Percentiles rank a stretch among this genome's conserved stretches.
phyloP scores from a whole-genome alignment of 2,329 filamentous ascomycete genomes.

The Thermomyces lanuginosus region DNA sequence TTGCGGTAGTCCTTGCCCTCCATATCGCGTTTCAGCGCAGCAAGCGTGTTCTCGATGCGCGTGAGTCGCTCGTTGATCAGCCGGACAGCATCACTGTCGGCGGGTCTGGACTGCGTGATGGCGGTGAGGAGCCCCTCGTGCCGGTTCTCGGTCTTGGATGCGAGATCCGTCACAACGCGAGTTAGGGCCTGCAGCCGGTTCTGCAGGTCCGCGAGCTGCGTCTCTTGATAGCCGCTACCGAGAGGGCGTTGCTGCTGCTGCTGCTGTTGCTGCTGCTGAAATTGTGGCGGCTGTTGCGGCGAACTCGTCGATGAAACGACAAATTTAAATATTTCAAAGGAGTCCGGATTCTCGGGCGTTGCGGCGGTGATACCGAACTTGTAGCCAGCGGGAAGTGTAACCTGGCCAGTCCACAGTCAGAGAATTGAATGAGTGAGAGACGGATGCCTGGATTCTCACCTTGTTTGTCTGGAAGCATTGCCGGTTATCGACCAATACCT shows the following conservation, averaged over 20 bases:
- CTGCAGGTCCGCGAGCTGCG: slow-evolving; percentile 70
- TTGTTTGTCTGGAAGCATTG: slow-evolving; percentile 70
- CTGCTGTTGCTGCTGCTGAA: slow-evolving; percentile 17
- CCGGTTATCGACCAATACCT: slow-evolving; percentile 63
- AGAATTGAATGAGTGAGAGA: slow-evolving; percentile 3
- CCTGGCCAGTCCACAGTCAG: slow-evolving; percentile 29
- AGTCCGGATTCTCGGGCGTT: slow-evolving; percentile 81
- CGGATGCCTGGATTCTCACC: slow-evolving; percentile 16
- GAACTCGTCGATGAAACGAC: slow-evolving; percentile 43
- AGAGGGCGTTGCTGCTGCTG: slow-evolving; percentile 16
- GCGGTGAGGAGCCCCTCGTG: slow-evolving; percentile 34
- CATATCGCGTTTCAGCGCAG: slow-evolving; percentile 37
- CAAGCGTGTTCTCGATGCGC: slow-evolving; percentile 36
- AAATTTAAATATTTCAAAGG: slow-evolving; percentile 84
- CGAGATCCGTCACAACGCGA: slow-evolving; percentile 38
- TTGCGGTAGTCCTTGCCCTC: slow-evolving; percentile 42
- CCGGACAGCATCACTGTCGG: slow-evolving; percentile 21
- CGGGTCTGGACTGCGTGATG: slow-evolving; percentile 11
- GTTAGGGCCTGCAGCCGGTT: slow-evolving; percentile 55
- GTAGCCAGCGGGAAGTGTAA: slow-evolving; percentile 65
- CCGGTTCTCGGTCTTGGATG: slow-evolving; percentile 36
- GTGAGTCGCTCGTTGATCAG: slow-evolving; percentile 34
- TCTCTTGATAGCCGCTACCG: slow-evolving; percentile 19
- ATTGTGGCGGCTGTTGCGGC: slow-evolving; percentile 15
- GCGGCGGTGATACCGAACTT: slow-evolving; percentile 75